phyloP scores from a whole-genome alignment of 2,329 filamentous ascomycete genomes.

The Xylariales sp. region DNA sequence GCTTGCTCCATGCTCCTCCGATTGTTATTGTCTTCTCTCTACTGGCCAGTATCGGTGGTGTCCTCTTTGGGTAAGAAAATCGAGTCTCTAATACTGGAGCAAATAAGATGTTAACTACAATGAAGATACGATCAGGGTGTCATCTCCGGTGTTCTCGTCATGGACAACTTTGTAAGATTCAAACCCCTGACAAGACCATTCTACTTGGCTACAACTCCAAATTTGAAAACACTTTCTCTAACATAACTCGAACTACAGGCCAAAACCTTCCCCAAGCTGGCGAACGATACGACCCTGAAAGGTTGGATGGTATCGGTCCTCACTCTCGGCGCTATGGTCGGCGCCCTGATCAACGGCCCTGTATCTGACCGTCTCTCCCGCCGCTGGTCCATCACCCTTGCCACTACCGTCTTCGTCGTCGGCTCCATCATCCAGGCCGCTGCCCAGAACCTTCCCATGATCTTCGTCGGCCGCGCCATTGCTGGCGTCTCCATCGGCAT shows the following conservation, averaged over 20 bases:
- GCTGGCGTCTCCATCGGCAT: conserved; percentile 39
- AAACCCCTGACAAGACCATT: too few species aligned
- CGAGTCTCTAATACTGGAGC: too few species aligned
- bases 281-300: conserved; percentile 39
- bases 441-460: conserved; percentile 32
- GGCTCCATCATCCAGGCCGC: conserved; percentile 25
- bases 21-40: too few species aligned
- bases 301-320: conserved; percentile 50
- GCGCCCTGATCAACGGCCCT: conserved; percentile 39
- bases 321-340: conserved; percentile 42
- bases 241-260: conserved; percentile 14
- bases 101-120: too few species aligned
- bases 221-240: neutral
- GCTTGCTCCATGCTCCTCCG: neutral
- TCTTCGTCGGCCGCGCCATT: conserved; percentile 35
- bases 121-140: conserved; percentile 48
- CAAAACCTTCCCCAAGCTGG: conserved; percentile 27
- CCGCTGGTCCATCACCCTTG: conserved; percentile 29
- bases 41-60: conserved; percentile 27
- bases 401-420: conserved; percentile 17
- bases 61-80: conserved; percentile 46
- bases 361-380: conserved; percentile 29
- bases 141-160: conserved; percentile 39
- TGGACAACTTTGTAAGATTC: conserved; percentile 35
- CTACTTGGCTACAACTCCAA: too few species aligned